Evolutionary conservation across 2,329 filamentous ascomycete species (phyloP).

Genomic region (Blumeriella jaapii): DNA sequence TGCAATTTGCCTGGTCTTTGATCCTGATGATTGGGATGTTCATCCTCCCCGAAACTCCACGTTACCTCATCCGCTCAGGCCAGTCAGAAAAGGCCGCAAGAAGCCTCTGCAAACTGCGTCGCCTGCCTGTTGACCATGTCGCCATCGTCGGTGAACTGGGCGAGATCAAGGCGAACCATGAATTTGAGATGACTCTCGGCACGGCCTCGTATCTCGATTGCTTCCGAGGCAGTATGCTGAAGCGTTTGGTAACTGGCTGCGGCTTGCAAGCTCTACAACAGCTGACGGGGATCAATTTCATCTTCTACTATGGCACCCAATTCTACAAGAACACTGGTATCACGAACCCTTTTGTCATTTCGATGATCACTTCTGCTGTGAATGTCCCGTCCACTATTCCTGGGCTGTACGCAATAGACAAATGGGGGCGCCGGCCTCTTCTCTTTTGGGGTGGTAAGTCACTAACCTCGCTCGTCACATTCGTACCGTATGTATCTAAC

Average conservation of each 20-base stretch:
- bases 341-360: slow-evolving; percentile 68
- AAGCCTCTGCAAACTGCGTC: slow-evolving; percentile 56
- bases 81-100: slow-evolving; percentile 49
- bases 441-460: slow-evolving; percentile 67
- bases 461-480: slow-evolving; percentile 46
- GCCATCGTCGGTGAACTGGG: slow-evolving; percentile 67
- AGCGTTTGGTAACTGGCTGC: slow-evolving; percentile 56
- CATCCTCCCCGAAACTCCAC: slow-evolving; percentile 71
- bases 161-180: slow-evolving; percentile 58
- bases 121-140: slow-evolving; percentile 58
- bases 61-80: slow-evolving; percentile 72
- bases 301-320: slow-evolving; percentile 85
- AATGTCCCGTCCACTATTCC: slow-evolving; percentile 75
- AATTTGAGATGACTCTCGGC: slow-evolving; percentile 47
- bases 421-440: slow-evolving; percentile 65
- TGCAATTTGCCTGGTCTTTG: slow-evolving; percentile 72
- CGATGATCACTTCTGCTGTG: slow-evolving; percentile 70
- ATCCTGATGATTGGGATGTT: slow-evolving; percentile 62
- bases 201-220: slow-evolving; percentile 48
- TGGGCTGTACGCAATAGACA: slow-evolving; percentile 71
- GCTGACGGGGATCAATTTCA: slow-evolving; percentile 74
- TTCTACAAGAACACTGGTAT: slow-evolving; percentile 67
- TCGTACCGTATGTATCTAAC: not conserved
- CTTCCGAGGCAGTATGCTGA: slow-evolving; percentile 42
- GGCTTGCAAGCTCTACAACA: slow-evolving; percentile 72